These are phyloP conservation scores for Primulina tabacum DNA, from an alignment of 257 asterid species.

Conservation along the genomic window DNA sequence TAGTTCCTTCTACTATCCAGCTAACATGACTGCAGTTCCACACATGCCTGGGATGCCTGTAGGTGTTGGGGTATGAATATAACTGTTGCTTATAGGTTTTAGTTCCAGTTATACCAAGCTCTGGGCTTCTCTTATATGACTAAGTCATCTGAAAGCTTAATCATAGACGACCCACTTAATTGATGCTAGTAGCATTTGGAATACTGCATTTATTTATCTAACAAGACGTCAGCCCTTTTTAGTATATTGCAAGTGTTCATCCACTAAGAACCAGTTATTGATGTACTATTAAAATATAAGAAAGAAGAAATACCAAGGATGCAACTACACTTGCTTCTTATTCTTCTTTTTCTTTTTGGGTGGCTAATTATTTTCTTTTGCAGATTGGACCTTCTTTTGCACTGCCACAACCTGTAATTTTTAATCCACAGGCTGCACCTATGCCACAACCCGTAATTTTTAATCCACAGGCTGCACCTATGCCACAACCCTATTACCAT, in stretches of 20 bases:
- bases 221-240: neutral
- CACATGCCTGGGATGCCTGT: slow-evolving; percentile 90
- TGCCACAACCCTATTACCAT: slow-evolving; percentile 77
- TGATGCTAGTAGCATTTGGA: neutral
- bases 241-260: neutral
- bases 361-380: slow-evolving; percentile 23
- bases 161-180: neutral
- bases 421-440: slow-evolving; percentile 71
- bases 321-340: neutral
- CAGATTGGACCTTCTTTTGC: slow-evolving; percentile 73
- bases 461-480: slow-evolving; percentile 69
- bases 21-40: slow-evolving; percentile 57
- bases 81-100: neutral
- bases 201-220: neutral
- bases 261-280: neutral
- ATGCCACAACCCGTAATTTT: slow-evolving; percentile 65
- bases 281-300: neutral
- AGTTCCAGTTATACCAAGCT: neutral
- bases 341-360: neutral
- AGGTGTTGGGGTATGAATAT: slow-evolving; percentile 69
- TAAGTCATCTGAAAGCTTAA: neutral
- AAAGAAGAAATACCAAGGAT: neutral
- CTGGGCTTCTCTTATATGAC: neutral
- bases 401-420: slow-evolving; percentile 68
- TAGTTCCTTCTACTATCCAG: slow-evolving; percentile 75